These are phyloP conservation scores for Wickerhamomyces bisporus DNA, from an alignment of 805 yeast species.

Conservation along the genomic window DNA sequence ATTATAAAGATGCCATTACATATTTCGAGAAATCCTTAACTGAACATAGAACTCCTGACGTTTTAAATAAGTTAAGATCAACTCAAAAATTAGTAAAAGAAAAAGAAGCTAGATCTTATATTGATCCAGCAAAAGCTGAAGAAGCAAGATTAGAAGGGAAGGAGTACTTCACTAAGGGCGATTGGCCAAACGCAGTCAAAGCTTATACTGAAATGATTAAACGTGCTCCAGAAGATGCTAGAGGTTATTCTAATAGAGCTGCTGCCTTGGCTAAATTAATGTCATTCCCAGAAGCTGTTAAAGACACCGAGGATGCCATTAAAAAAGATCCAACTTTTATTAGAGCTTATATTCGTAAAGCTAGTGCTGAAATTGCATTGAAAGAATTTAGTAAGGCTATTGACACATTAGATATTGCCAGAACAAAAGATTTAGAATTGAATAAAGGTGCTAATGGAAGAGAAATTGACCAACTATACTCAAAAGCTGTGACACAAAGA, in stretches of 20 bases:
- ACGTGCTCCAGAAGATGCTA: slow-evolving; percentile 94
- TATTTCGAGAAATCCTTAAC: slow-evolving; percentile 87
- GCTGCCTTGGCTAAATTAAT: slow-evolving; percentile 91
- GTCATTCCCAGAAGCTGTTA: slow-evolving; percentile 95
- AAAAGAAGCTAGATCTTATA: slow-evolving; percentile 69
- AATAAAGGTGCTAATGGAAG: slow-evolving; percentile 53
- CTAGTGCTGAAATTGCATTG: slow-evolving; percentile 87
- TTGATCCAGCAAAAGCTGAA: slow-evolving; percentile 91
- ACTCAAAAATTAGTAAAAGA: slow-evolving; percentile 83
- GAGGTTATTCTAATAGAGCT: slow-evolving; percentile 97
- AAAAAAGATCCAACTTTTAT: slow-evolving; percentile 82
- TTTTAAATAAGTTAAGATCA: slow-evolving; percentile 77
- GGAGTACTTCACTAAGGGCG: slow-evolving; percentile 80
- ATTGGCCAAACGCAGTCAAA: slow-evolving; percentile 95
- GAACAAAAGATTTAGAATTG: slow-evolving; percentile 62
- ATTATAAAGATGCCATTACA: slow-evolving; percentile 68
- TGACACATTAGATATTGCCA: slow-evolving; percentile 76
- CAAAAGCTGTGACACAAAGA: slow-evolving; percentile 74
- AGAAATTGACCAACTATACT: slow-evolving; percentile 79
- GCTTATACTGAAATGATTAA: slow-evolving; percentile 94
- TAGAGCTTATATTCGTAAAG: slow-evolving; percentile 96
- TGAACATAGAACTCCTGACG: slow-evolving; percentile 95
- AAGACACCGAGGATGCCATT: slow-evolving; percentile 88
- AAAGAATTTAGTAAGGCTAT: slow-evolving; percentile 78
- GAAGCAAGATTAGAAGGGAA: slow-evolving; percentile 93